Evolutionary conservation across 805 yeast genomes (phyloP).

Genomic region (Suhomyces emberorum): DNA sequence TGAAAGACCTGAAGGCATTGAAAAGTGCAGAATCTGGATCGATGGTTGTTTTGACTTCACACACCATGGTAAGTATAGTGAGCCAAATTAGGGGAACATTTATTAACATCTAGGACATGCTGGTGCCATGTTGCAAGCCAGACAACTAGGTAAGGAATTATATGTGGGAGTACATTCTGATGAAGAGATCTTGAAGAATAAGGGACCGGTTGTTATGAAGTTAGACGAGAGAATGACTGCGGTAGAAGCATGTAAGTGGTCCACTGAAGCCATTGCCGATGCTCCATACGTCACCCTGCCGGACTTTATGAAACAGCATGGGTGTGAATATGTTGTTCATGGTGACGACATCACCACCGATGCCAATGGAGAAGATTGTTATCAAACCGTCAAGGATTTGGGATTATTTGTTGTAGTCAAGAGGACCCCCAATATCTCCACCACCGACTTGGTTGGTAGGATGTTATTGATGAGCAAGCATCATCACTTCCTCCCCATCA

Average conservation of each 20-base stretch:
- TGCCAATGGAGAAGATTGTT: conserved; percentile 92
- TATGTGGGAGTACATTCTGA: conserved; percentile 91
- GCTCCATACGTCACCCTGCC: conserved; percentile 97
- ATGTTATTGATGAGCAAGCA: conserved; percentile 61
- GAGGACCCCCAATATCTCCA: conserved; percentile 89
- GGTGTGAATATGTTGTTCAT: conserved; percentile 91
- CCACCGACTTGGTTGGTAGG: conserved; percentile 91
- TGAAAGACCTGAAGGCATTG: conserved; percentile 42
- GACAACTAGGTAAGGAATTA: conserved; percentile 72
- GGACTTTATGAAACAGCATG: conserved; percentile 64
- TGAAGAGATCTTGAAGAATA: conserved; percentile 75
- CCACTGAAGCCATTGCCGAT: conserved; percentile 59
- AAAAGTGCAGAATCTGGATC: conserved; percentile 71
- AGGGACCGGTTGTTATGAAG: conserved; percentile 93
- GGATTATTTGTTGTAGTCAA: conserved; percentile 91
- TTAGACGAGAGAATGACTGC: conserved; percentile 78
- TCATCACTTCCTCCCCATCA: conserved; percentile 50
- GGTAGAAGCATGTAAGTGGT: conserved; percentile 89
- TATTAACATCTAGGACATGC: conserved; percentile 58
- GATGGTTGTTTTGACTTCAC: conserved; percentile 98
- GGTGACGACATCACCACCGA: conserved; percentile 98
- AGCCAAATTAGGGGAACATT: too few species aligned
- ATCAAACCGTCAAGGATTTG: conserved; percentile 73
- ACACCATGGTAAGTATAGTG: conserved; percentile 71
- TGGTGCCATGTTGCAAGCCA: conserved; percentile 93